phyloP scores from a whole-genome alignment of 164 flowering plant species.

The Cinnamomum micranthum region DNA sequence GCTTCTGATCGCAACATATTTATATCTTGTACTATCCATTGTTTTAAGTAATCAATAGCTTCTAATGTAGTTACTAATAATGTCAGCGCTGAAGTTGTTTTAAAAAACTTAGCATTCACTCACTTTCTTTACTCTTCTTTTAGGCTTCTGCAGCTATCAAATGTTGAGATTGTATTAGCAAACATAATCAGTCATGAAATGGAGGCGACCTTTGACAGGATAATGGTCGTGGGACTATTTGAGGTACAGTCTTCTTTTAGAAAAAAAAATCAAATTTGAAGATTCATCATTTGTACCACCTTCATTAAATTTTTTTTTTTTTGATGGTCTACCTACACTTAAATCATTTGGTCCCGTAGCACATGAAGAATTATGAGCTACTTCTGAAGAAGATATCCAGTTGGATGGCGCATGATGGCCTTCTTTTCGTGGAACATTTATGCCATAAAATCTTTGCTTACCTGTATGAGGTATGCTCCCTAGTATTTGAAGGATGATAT shows the following conservation, averaged over 20 bases:
- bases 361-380: constrained; percentile 21
- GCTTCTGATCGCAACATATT: neutral
- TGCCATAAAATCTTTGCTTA: constrained; percentile 20
- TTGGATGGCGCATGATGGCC: constrained; percentile 22
- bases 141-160: constrained; percentile 11
- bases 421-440: constrained; percentile 21
- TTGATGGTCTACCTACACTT: neutral
- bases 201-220: constrained; percentile 13
- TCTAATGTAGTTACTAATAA: neutral
- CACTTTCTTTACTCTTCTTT: neutral
- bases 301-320: neutral
- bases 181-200: constrained; percentile 11
- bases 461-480: constrained; percentile 14
- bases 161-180: constrained; percentile 14
- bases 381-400: constrained; percentile 18
- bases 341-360: constrained; percentile 4
- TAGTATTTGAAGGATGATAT: neutral
- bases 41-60: neutral
- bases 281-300: neutral
- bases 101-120: neutral
- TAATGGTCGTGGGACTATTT: constrained; percentile 10
- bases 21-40: neutral
- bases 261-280: neutral
- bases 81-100: neutral
- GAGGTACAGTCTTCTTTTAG: constrained; percentile 8